Evolutionary conservation across 176 grass and related monocot species (phyloP), one percentile per base, ranked within the genome.

Genomic region (Leersia perrieri): DNA sequence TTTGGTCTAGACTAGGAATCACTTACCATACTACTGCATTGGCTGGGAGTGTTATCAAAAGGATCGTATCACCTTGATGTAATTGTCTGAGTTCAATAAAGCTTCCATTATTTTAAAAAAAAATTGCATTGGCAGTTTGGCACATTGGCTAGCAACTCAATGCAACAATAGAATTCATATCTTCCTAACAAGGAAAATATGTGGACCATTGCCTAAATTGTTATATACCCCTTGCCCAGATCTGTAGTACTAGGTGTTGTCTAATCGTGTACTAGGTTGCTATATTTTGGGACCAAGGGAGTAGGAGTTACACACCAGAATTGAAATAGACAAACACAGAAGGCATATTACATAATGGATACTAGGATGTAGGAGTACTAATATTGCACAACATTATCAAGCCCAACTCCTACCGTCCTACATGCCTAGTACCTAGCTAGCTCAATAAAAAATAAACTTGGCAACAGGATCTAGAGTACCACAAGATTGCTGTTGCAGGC

Each of bases 401-500:
- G 16, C 26, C 35, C 30, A 49, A 31, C 18, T n/a, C 12, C 2
- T 33, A 72, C n/a, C 25, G 12, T n/a, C 12, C 2, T 33, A 72
- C n/a, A 85, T 35, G 22, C 11, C 26, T 75, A 70, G 35, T 33
- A 72, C n/a, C 77, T 35, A 14, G 7, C 26, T 75, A 70, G 35
- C 57, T 61, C 5, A 60, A 66, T 67, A 75, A 38, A 75, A 3
- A 73, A 4, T 28, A 68, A 18, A 11, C 22, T 36, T 12, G 63
- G 30, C 5, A 66, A 8, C 14, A 80, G 11, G 11, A 29, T 67
- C 11, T 61, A 62, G 4, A 34, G 33, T 96, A 96, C 94, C 83
- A 83, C 82, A 72, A 97, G 88, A 75, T 89, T 73, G 13, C 84
- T 90, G 75, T 68, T 73, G 33, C 83, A 93, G 26, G 76, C 88